Base-by-base conservation (phyloP, 2,329 filamentous ascomycete species). In the Periconia sp. region DNA sequence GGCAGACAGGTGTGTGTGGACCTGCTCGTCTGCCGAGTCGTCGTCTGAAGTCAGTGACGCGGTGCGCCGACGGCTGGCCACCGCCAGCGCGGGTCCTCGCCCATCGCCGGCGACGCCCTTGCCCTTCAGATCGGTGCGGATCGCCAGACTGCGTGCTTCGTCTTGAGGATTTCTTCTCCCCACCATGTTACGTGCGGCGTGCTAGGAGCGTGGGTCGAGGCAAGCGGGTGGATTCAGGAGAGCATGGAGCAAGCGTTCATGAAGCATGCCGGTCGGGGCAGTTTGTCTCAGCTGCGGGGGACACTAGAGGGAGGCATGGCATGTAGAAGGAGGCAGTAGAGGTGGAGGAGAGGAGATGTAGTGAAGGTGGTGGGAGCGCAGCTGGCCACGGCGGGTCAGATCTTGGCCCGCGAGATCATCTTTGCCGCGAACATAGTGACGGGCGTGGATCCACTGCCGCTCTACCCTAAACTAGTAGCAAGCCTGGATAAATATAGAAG, bases 1-100 rank as follows among this genome's bases (percentile, higher is more conserved):
- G 29, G 63, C 62, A 6, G 63, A 66, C 24, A 62, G 56, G 36
- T 64, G 56, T 11, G 58, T 60, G 39, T 61, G 51, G 36, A 46
- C 40, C 35, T 51, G 52, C 12, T 63, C 58, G 42, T 54, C 52
- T 35, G 47, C 48, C 4, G 3, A 15, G 18, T 18, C 31, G n/a
- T 11, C 31, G 13, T 19, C 25, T 15, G 59, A 60, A 52, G 54
- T 61, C 46, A 59, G 23, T 16, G 61, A 65, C 3, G 46, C 42
- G 23, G 46, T 50, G 46, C 50, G 57, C 44, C 42, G 41, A 36
- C 51, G 33, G 40, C 25, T 19, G 33, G 39, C 10, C 5, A 36
- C 16, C 7, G 25, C 43, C 28, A 36, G 31, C 24, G 26, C 40
- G 13, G 29, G 9, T 36, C 39, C 26, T 7, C 46, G 39, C 36